Evolutionary conservation across 352 stramenopile species (phyloP), one percentile per base, ranked within the genome.

Genomic region (Hyaloperonospora arabidopsidis): DNA sequence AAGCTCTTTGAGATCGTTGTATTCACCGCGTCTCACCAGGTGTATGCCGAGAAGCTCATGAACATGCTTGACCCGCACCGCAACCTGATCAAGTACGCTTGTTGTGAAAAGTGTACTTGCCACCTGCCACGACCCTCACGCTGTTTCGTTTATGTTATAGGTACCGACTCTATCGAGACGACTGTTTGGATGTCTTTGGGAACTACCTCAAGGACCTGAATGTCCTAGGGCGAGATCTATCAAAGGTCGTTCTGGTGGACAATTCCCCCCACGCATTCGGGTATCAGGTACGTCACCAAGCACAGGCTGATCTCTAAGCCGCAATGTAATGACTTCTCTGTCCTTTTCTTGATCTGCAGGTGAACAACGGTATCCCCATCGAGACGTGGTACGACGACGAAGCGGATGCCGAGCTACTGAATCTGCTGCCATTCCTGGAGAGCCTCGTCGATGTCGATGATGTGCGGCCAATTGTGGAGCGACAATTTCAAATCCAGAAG

Each of bases 201-300:
- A 98, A 98, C 69, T 98, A 98, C 59, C 66, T 99, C 34, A 99
- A 99, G 67, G 97, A 99, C 55, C 66, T 99, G n/a, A 97, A 86
- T 48, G 94, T 98, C 13, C 74, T 99, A 0, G 93, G 94, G 8
- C 71, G 96, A 18, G 86, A 98, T 59, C 63, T 99, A 11, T 82
- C 74, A 10, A 86, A 87, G 25, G 82, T 92, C 18, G 51, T 93
- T 23, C 75, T 99, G n/a, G 95, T 99, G 0, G 97, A 99, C 64
- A 99, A 99, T 68, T 97, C 87, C 18, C 95, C 95, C 0, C 95
- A 99, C 61, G 97, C 96, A 0, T 99, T 98, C 71, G 95, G 93
- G 3, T 99, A 98, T 72, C 95, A 99, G 52, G 76, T 86, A 57
- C 19, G 70, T 41, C 17, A 18, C 13, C 25, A 29, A 29, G 25